Evolutionary conservation across 176 grass and related monocot species (phyloP).

Genomic region (Aegilops tauschii): DNA sequence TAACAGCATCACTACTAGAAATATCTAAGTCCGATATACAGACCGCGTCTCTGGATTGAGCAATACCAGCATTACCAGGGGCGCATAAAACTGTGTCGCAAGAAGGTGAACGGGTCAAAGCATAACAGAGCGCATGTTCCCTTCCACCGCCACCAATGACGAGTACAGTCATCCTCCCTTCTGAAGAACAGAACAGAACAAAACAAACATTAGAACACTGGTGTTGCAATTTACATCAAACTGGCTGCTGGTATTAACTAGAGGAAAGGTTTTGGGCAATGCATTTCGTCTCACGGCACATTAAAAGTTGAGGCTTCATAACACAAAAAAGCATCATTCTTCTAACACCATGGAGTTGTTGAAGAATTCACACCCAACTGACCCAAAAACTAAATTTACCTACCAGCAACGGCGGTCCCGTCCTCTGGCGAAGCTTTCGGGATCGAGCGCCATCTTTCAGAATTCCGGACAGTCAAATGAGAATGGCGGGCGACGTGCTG

Average conservation of each 20-base stretch:
- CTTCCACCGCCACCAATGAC: slow-evolving; percentile 87
- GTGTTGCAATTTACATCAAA: slow-evolving; percentile 10
- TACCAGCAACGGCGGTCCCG: slow-evolving; percentile 4
- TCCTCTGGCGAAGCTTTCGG: slow-evolving; percentile 9
- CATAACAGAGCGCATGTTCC: slow-evolving; percentile 87
- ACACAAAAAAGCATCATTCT: not conserved
- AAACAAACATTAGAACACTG: not conserved
- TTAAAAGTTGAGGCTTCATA: not conserved
- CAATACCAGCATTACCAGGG: slow-evolving; percentile 74
- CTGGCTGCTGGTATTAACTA: not conserved
- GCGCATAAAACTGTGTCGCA: slow-evolving; percentile 72
- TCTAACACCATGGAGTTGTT: not conserved
- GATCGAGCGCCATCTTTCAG: not conserved
- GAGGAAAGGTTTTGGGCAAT: not conserved
- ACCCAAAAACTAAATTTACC: slow-evolving; percentile 3
- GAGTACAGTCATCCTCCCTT: slow-evolving; percentile 52
- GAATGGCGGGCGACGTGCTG: not conserved
- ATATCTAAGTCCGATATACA: slow-evolving; percentile 66
- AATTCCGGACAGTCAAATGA: not conserved
- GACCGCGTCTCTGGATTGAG: slow-evolving; percentile 56
- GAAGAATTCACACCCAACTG: no score
- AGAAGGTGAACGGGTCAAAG: slow-evolving; percentile 61
- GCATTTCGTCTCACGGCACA: not conserved
- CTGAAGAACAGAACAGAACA: slow-evolving; percentile 4
- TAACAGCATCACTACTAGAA: slow-evolving; percentile 45